phyloP scores from a whole-genome alignment of 2,329 filamentous ascomycete genomes.

The Calonectria pauciramosa region DNA sequence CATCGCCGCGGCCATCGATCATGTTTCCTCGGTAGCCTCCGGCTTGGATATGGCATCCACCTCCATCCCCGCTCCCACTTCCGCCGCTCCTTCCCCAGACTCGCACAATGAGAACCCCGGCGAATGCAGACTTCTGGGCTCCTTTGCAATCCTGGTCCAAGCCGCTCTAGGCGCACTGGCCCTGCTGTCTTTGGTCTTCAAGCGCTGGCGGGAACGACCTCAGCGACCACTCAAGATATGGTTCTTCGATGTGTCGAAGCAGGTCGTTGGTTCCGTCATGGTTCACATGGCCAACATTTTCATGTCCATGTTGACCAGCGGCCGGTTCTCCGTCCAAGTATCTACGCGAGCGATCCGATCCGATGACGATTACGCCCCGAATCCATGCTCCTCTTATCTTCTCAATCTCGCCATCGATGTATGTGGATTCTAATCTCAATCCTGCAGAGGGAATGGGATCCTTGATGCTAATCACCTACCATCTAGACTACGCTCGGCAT shows the following conservation, averaged over 20 bases:
- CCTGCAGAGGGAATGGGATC: not conserved
- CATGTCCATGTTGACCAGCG: constrained; percentile 96
- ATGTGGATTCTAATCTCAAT: constrained; percentile 57
- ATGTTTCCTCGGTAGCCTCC: constrained; percentile 40
- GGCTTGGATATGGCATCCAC: constrained; percentile 47
- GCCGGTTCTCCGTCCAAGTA: constrained; percentile 79
- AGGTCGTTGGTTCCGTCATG: constrained; percentile 93
- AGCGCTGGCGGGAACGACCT: constrained; percentile 91
- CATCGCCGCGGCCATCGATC: constrained; percentile 35
- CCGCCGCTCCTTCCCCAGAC: constrained; percentile 41
- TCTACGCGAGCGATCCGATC: constrained; percentile 56
- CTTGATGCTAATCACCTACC: constrained; percentile 22
- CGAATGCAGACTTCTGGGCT: constrained; percentile 89
- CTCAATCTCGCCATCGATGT: constrained; percentile 96
- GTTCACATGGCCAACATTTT: constrained; percentile 94
- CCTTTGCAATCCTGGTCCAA: constrained; percentile 93
- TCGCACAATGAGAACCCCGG: constrained; percentile 67
- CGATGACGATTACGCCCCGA: constrained; percentile 78
- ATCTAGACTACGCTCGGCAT: constrained; percentile 94
- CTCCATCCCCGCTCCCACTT: constrained; percentile 45
- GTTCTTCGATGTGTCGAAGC: constrained; percentile 98
- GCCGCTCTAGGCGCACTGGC: constrained; percentile 87
- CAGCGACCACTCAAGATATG: constrained; percentile 96
- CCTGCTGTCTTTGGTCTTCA: constrained; percentile 88
- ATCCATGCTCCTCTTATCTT: constrained; percentile 97